Evolutionary conservation across 2,329 filamentous ascomycete genomes (phyloP), one percentile per base, ranked within the genome.

Genomic region (Lecanicillium sp.): DNA sequence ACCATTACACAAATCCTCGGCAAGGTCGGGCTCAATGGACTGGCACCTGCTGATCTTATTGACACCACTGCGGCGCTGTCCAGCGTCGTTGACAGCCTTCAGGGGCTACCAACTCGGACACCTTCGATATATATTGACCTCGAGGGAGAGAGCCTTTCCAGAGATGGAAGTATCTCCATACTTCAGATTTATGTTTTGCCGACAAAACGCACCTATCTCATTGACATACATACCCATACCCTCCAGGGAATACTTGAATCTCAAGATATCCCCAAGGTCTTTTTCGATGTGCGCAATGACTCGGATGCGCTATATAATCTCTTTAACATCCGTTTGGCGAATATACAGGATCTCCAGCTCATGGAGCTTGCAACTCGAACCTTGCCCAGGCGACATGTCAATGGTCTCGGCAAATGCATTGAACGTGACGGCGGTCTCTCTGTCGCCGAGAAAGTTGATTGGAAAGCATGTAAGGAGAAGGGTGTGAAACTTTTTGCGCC

Each of bases 211-310:
- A 55, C 54, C 5, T 67, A 67, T 45, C 49, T 75, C 1, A 49
- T 75, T 35, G 69, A 75, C 45, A 47, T 73, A 4, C 52, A 59
- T 28, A 48, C 39, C 0, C 62, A 30, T 9, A 30, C 12, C 16
- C 29, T 30, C 13, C 7, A 30, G 29, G 6, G 7, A n/a, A n/a
- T 30, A 12, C 16, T 30, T 7, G 29, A 30, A 14, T 30, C 13
- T 6, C 0, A 15, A 5, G 11, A 32, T 18, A n/a, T 70, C 13
- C 52, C 56, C 0, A 78, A 79, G 45, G 66, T 70, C 20, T 64
- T 79, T 43, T 79, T 77, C 47, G 75, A 80, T 43, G 59, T 80
- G 13, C 69, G 73, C 3, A 73, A 71, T 44, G 72, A 78, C 46
- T 73, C 75, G 0, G 69, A 78, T 45, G 73, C 74, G 0, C 52